Conservation (phyloP, 352 stramenopile genomes). For the Achlya hypogyna region DNA sequence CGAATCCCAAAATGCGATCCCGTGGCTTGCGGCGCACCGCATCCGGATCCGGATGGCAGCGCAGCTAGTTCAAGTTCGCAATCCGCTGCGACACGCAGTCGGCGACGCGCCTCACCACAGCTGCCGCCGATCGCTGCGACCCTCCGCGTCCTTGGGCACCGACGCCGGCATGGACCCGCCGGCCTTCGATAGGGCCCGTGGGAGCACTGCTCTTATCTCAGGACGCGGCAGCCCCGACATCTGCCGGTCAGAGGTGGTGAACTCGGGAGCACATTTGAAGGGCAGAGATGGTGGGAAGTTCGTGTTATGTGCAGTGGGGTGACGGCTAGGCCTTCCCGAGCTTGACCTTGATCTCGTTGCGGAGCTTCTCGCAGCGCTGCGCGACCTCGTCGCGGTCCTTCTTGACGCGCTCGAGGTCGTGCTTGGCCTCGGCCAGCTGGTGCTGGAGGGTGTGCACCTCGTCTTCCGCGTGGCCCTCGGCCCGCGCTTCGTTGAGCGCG, state of each 20-base stretch:
- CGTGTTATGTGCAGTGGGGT: neutral
- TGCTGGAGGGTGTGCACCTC: slow-evolving; percentile 23
- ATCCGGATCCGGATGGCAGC: neutral
- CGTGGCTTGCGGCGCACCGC: neutral
- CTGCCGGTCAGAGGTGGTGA: too few species aligned
- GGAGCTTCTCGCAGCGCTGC: slow-evolving; percentile 44
- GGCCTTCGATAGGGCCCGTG: too few species aligned
- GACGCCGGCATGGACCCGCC: too few species aligned
- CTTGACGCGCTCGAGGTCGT: slow-evolving; percentile 28
- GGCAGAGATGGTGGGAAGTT: neutral
- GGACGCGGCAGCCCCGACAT: too few species aligned
- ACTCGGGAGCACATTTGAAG: too few species aligned
- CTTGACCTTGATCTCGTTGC: slow-evolving; percentile 28
- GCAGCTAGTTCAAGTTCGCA: neutral
- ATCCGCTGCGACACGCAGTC: neutral
- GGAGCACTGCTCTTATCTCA: too few species aligned
- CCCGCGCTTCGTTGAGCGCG: slow-evolving; percentile 20
- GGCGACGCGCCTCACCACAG: neutral
- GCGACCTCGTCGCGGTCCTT: slow-evolving; percentile 57
- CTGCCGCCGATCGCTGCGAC: too few species aligned
- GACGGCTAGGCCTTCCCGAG: neutral
- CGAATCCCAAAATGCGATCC: neutral
- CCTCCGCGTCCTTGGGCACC: too few species aligned
- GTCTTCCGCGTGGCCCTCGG: slow-evolving; percentile 19
- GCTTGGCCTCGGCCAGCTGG: slow-evolving; percentile 27